Percentiles rank a stretch among this genome's conserved stretches.
Evolutionary conservation across 257 asterid genomes (phyloP).

Genomic region (Thymus quinquecostatus): DNA sequence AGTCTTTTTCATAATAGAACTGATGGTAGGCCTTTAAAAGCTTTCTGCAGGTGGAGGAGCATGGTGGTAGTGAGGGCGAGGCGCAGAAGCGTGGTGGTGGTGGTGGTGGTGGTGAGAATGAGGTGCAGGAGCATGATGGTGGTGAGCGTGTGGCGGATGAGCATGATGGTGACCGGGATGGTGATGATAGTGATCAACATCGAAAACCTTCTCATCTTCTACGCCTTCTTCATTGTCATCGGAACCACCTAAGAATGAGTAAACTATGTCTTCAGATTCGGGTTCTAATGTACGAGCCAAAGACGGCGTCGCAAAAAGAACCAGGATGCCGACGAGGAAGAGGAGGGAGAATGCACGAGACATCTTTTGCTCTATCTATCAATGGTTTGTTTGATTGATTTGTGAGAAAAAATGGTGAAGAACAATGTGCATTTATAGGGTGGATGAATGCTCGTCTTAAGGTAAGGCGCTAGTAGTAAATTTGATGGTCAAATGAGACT

Average conservation of each 20-base stretch:
- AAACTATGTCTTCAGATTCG: neutral
- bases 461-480: too few relatives aligned
- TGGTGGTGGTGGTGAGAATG: neutral
- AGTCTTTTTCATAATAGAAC: neutral
- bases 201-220: neutral
- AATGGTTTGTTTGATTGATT: neutral
- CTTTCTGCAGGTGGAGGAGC: neutral
- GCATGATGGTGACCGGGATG: neutral
- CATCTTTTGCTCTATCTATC: neutral
- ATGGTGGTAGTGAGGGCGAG: neutral
- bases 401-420: neutral
- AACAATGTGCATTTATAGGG: neutral
- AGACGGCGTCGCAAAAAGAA: constrained; percentile 10
- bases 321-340: constrained; percentile 3
- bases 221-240: neutral
- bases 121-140: neutral
- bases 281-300: neutral
- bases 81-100: neutral
- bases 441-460: neutral
- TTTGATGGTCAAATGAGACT: too few relatives aligned
- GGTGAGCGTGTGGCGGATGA: neutral
- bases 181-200: neutral
- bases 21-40: neutral
- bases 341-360: constrained; percentile 13
- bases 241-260: neutral